Evolutionary conservation across 306 rosid species (phyloP).

Genomic region (Phaseolus lunatus): DNA sequence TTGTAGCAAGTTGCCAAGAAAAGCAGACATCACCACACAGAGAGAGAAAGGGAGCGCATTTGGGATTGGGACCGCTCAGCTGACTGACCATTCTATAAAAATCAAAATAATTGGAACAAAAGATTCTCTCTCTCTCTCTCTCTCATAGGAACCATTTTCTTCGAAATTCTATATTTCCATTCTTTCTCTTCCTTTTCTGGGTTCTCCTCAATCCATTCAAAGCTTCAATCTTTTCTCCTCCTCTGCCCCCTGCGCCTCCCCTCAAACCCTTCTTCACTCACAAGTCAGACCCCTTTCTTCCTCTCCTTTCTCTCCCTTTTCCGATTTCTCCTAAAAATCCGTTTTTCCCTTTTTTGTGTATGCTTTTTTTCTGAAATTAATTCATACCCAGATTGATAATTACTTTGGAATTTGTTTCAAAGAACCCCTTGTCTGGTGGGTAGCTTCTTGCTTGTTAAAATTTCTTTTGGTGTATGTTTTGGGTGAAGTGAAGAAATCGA

Average conservation of each 20-base stretch:
- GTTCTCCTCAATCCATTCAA: conserved; percentile 39
- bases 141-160: conserved; percentile 45
- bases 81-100: not conserved
- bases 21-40: not conserved
- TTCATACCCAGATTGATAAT: not conserved
- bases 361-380: conserved; percentile 9
- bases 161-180: conserved; percentile 35
- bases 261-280: conserved; percentile 55
- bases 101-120: conserved; percentile 22
- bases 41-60: not conserved
- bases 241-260: conserved; percentile 42
- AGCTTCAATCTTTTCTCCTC: conserved; percentile 30
- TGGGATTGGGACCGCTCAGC: conserved; percentile 40
- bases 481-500: conserved; percentile 31
- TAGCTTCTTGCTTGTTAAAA: too few species aligned
- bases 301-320: not conserved
- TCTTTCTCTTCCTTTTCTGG: conserved; percentile 7
- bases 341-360: not conserved
- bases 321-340: not conserved
- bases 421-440: conserved; percentile 31
- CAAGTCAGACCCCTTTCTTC: conserved; percentile 45
- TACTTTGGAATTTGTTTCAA: conserved; percentile 22
- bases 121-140: conserved; percentile 25
- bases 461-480: not conserved
- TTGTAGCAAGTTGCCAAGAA: conserved; percentile 36